Base-by-base conservation (phyloP, 257 asterid genomes). In the Rauvolfia tetraphylla region DNA sequence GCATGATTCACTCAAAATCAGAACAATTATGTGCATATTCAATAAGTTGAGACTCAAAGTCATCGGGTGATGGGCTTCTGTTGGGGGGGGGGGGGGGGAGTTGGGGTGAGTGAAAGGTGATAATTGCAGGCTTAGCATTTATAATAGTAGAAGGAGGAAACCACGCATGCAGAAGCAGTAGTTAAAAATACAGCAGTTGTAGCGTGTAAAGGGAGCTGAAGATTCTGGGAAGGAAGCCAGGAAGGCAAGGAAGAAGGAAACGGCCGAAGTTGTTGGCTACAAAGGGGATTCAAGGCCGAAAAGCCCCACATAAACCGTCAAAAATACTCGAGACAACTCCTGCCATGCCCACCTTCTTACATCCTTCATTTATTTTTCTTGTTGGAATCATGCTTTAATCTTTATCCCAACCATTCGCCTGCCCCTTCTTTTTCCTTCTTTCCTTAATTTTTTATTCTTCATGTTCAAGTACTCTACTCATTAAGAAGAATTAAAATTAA, bases 281-380 rank as follows among this genome's bases (percentile, higher is more conserved):
- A 65, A 56, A 46, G 58, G 18, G 48, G 17, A 27, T 62, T 44
- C 72, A 61, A 7, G 6, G 82, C 77, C 72, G 71, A 46, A 75
- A 31, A 33, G 57, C 36, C 80, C 74, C 71, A 70, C 76, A 76
- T 42, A 12, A 39, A 56, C 29, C 74, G 70, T 25, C 49, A 39
- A 38, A 76, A 76, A 36, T 4, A 25, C 49, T 5, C n/a, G 4
- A 36, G 78, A 66, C 82, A 79, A 74, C 51, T 73, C 18, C 82
- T 65, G 78, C 74, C 78, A 53, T 67, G 68, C 78, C 62, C 49
- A 63, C 69, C 58, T 38, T 63, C 49, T 48, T 71, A 48, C 42
- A 46, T 27, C 61, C 61, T 71, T 71, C 71, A 34, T 67, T 67
- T n/a, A 68, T 54, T 68, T 27, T 38, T 42, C 76, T 36, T 77